A percentile compares a stretch with the other conserved stretches of the same genome.
These are phyloP conservation scores for Verticillium dahliae DNA, from an alignment of 2,329 filamentous ascomycete species.

Conservation along the genomic window DNA sequence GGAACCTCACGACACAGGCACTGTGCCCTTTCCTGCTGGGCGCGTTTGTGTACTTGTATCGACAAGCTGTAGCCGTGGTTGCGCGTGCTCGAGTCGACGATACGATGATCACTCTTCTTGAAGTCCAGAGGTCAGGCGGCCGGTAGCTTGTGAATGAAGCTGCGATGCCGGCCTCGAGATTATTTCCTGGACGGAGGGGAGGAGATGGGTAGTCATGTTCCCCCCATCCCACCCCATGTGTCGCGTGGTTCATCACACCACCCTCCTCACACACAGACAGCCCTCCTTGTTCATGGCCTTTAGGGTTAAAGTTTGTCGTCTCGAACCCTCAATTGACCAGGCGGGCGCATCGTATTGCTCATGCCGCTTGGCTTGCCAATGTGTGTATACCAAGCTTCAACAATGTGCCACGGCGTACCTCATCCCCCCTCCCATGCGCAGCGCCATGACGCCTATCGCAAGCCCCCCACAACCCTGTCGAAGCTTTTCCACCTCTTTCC, in stretches of 20 bases:
- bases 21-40: background rate
- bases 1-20: background rate
- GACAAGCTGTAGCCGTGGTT: background rate
- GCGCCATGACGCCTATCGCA: background rate
- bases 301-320: background rate
- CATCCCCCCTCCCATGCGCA: background rate
- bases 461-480: background rate
- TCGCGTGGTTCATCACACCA: background rate
- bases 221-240: background rate
- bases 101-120: background rate
- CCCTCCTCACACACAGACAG: background rate
- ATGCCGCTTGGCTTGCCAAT: background rate
- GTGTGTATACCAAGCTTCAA: background rate
- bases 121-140: background rate
- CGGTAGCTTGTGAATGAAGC: background rate
- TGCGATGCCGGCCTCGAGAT: background rate
- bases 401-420: background rate
- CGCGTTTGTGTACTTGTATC: background rate
- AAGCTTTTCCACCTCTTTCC: constrained; percentile 2
- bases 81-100: background rate
- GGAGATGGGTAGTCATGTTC: background rate
- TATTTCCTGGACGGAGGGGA: background rate
- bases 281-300: background rate
- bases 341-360: background rate
- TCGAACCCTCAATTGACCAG: background rate